These are phyloP conservation scores for Sphagnurus paluster DNA, from an alignment of 1,284 basidiomycete species.

Conservation along the genomic window DNA sequence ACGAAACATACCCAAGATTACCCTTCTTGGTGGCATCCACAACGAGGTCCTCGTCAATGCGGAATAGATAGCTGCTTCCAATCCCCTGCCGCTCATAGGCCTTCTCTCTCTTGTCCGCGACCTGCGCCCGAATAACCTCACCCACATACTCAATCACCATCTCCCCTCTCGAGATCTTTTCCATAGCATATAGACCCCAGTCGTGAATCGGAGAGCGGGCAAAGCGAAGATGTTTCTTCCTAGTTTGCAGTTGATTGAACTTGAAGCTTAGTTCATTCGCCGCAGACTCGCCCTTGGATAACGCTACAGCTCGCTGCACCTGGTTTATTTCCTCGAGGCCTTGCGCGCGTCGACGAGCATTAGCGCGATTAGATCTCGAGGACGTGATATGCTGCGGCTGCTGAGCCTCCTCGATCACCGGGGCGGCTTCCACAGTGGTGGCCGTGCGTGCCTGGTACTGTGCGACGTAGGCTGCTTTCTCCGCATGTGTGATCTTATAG, in stretches of 20 bases:
- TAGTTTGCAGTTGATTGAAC: constrained; percentile 97
- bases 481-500: constrained; percentile 90
- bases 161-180: constrained; percentile 90
- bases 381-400: constrained; percentile 66
- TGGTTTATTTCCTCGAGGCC: constrained; percentile 96
- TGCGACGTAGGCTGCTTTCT: constrained; percentile 88
- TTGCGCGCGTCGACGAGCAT: constrained; percentile 88
- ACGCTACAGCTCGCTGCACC: constrained; percentile 70
- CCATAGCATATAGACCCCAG: constrained; percentile 96
- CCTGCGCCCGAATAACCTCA: constrained; percentile 92
- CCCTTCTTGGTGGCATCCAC: constrained; percentile 99
- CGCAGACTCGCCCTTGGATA: constrained; percentile 72
- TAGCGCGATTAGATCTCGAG: constrained; percentile 90
- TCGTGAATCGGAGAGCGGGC: constrained; percentile 96
- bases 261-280: constrained; percentile 77
- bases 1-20: constrained; percentile 81
- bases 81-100: constrained; percentile 95
- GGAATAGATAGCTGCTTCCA: constrained; percentile 92
- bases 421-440: constrained; percentile 36
- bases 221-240: constrained; percentile 98
- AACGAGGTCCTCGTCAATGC: constrained; percentile 89
- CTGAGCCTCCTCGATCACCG: constrained; percentile 44
- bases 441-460: constrained; percentile 67
- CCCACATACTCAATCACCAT: constrained; percentile 99
- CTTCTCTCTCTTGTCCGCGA: constrained; percentile 97